These are phyloP conservation scores for Chlamydomonas incerta DNA, from an alignment of 139 green algal genomes.

Conservation along the genomic window DNA sequence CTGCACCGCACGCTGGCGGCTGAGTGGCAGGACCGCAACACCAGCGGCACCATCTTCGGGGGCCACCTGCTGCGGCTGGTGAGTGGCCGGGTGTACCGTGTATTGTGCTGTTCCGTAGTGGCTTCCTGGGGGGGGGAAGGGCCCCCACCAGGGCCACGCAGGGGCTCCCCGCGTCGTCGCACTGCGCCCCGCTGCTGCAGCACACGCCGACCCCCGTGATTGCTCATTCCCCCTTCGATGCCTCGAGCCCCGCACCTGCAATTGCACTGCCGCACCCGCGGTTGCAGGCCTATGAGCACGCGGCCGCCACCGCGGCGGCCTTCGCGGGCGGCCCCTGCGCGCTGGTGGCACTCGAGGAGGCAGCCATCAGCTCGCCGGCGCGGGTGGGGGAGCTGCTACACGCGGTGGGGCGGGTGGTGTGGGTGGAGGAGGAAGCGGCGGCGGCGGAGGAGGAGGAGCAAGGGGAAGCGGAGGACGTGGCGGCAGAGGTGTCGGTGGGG, in stretches of 20 bases:
- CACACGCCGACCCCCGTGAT: too few species aligned
- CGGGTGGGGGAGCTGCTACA: constrained; percentile 28
- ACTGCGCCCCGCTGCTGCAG: too few species aligned
- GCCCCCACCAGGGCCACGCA: too few species aligned
- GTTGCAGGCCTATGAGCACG: constrained; percentile 36
- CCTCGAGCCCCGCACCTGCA: too few species aligned
- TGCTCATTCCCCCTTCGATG: too few species aligned
- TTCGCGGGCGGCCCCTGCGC: constrained; percentile 22
- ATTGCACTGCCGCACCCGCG: too few species aligned
- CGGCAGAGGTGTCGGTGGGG: background rate
- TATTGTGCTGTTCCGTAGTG: too few species aligned
- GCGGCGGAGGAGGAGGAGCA: background rate
- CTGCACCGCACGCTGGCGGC: background rate
- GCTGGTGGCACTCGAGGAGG: constrained; percentile 41
- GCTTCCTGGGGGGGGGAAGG: too few species aligned
- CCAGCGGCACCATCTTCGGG: constrained; percentile 43
- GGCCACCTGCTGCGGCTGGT: constrained; percentile 47
- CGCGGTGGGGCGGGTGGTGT: constrained; percentile 15
- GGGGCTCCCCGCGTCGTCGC: too few species aligned
- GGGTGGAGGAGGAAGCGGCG: background rate
- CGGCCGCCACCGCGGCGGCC: background rate
- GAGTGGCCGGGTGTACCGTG: too few species aligned
- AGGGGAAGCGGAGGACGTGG: background rate
- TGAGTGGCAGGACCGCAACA: constrained; percentile 45
- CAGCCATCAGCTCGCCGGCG: constrained; percentile 23